Percentiles rank a stretch among this genome's conserved stretches.
These are phyloP conservation scores for Talaromyces funiculosus DNA, from an alignment of 2,329 filamentous ascomycete genomes.

Conservation along the genomic window DNA sequence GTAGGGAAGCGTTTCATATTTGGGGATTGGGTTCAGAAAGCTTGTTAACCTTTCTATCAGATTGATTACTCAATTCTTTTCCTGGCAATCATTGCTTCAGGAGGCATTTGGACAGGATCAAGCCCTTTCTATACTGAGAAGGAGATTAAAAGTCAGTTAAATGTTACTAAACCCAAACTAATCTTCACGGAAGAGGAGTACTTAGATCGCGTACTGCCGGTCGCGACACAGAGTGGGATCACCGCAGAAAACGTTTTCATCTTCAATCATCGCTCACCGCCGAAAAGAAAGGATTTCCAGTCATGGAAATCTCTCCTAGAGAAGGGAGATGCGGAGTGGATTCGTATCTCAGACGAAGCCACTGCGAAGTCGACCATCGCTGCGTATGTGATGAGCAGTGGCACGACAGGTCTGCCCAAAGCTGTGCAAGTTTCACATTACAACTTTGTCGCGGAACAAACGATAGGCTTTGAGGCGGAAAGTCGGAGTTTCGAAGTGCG, in stretches of 20 bases:
- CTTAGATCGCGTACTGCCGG: neutral
- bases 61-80: neutral
- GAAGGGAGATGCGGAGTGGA: neutral
- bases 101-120: neutral
- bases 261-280: neutral
- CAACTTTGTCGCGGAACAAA: neutral
- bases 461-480: neutral
- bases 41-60: neutral
- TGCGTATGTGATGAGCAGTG: neutral
- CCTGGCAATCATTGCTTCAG: neutral
- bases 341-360: neutral
- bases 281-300: neutral
- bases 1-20: neutral
- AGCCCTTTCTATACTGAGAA: neutral
- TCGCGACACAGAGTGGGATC: neutral
- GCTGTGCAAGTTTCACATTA: slow-evolving; percentile 4
- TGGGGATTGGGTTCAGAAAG: neutral
- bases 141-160: neutral
- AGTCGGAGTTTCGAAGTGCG: slow-evolving; percentile 34
- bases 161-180: neutral
- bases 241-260: neutral
- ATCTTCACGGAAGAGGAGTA: neutral
- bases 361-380: neutral
- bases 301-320: neutral
- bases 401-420: slow-evolving; percentile 29